These are phyloP conservation scores for Fagopyrum homotropicum DNA, from an alignment of 148 eudicot genomes.

Conservation along the genomic window DNA sequence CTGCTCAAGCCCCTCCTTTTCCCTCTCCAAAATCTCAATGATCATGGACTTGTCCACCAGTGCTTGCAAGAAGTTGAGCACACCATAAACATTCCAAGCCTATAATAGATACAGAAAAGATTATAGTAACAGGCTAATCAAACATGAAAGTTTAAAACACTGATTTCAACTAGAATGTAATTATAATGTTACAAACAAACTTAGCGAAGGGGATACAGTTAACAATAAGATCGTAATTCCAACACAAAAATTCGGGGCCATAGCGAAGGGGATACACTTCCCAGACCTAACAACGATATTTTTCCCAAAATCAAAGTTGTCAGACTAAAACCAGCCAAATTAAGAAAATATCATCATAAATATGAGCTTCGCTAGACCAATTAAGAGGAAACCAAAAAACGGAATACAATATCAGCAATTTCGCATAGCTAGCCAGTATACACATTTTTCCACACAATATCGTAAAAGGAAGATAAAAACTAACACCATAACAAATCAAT, in stretches of 20 bases:
- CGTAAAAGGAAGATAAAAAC: not conserved
- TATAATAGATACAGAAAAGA: constrained; percentile 21
- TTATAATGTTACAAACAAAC: not conserved
- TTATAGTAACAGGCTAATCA: not conserved
- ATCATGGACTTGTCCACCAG: constrained; percentile 87
- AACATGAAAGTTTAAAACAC: not conserved
- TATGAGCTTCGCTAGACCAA: not conserved
- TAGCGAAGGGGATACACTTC: not conserved
- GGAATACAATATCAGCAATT: not conserved
- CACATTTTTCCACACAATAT: not conserved
- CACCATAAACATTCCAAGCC: constrained; percentile 99
- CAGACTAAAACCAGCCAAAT: not conserved
- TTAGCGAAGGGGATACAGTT: not conserved
- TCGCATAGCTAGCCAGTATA: not conserved
- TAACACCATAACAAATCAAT: not conserved
- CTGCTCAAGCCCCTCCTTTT: constrained; percentile 88
- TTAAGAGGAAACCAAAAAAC: not conserved
- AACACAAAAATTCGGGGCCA: not conserved
- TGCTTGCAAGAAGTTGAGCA: constrained; percentile 94
- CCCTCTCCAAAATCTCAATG: constrained; percentile 70
- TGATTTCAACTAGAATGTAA: not conserved
- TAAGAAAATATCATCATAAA: not conserved
- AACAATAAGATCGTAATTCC: not conserved
- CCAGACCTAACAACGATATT: not conserved
- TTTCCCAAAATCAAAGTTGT: not conserved